phyloP scores from a whole-genome alignment of 1,284 basidiomycete species.

The Irpex lacteus region DNA sequence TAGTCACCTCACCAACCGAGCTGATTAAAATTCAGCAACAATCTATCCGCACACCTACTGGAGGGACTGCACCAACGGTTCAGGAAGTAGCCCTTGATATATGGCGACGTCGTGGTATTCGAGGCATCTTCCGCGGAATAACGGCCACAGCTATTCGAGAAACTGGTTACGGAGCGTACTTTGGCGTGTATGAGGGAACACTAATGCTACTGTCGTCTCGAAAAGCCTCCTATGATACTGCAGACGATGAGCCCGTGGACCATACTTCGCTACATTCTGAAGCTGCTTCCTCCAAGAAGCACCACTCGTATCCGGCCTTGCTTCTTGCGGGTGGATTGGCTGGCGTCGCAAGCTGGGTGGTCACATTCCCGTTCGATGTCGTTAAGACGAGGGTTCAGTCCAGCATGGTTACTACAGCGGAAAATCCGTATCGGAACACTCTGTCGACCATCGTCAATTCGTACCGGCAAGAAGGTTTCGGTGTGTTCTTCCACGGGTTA shows the following conservation, averaged over 20 bases:
- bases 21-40: constrained; percentile 87
- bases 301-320: constrained; percentile 55
- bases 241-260: background rate
- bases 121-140: constrained; percentile 77
- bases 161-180: constrained; percentile 81
- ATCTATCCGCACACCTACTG: constrained; percentile 16
- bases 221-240: constrained; percentile 3
- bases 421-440: constrained; percentile 55
- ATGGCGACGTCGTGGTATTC: constrained; percentile 51
- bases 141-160: constrained; percentile 73
- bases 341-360: constrained; percentile 68
- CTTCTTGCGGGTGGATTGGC: constrained; percentile 79
- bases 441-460: constrained; percentile 58
- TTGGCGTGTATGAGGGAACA: constrained; percentile 79
- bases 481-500: constrained; percentile 74
- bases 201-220: constrained; percentile 52
- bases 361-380: constrained; percentile 83
- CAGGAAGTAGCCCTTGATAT: constrained; percentile 53
- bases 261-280: constrained; percentile 42
- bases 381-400: constrained; percentile 86
- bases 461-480: constrained; percentile 60
- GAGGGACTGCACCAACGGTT: constrained; percentile 30
- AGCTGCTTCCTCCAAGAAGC: constrained; percentile 41
- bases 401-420: constrained; percentile 48
- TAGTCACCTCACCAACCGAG: constrained; percentile 81